phyloP scores from a whole-genome alignment of 176 grass and related monocot species.

The Musa troglodytarum region DNA sequence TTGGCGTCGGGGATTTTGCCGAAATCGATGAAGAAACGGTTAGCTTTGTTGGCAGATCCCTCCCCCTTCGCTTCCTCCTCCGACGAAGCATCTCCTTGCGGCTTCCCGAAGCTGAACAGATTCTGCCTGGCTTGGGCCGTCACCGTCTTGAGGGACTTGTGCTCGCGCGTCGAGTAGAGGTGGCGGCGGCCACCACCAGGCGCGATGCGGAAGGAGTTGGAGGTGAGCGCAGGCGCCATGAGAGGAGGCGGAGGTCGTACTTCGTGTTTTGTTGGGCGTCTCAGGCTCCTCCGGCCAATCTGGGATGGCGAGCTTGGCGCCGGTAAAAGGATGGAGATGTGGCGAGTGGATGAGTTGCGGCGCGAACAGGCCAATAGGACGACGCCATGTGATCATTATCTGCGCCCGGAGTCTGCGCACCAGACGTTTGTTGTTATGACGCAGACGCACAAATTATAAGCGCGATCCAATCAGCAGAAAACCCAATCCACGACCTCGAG shows the following conservation, averaged over 20 bases:
- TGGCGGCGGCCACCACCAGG: neutral
- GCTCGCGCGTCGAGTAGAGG: constrained; percentile 6
- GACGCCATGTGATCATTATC: neutral
- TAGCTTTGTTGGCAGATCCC: too few relatives aligned
- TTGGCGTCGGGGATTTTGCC: constrained; percentile 41
- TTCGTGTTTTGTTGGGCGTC: too few relatives aligned
- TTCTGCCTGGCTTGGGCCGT: constrained; percentile 29
- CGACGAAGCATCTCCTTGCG: constrained; percentile 29
- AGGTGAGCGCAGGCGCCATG: constrained; percentile 94
- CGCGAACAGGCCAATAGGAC: neutral
- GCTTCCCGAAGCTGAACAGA: constrained; percentile 25
- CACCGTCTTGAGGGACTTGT: constrained; percentile 5
- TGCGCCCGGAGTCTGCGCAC: neutral
- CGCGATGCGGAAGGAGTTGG: constrained; percentile 52
- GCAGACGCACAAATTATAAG: too few relatives aligned
- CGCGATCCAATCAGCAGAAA: too few relatives aligned
- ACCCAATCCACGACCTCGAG: too few relatives aligned
- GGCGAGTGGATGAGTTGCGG: neutral
- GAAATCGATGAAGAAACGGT: constrained; percentile 49
- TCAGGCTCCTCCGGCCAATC: too few relatives aligned
- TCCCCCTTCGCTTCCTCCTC: neutral
- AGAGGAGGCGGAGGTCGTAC: neutral
- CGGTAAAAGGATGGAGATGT: too few relatives aligned
- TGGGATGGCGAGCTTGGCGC: too few relatives aligned
- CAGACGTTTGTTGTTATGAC: neutral